phyloP scores from a whole-genome alignment of 176 grass and related monocot species.

The Avena eriantha region DNA sequence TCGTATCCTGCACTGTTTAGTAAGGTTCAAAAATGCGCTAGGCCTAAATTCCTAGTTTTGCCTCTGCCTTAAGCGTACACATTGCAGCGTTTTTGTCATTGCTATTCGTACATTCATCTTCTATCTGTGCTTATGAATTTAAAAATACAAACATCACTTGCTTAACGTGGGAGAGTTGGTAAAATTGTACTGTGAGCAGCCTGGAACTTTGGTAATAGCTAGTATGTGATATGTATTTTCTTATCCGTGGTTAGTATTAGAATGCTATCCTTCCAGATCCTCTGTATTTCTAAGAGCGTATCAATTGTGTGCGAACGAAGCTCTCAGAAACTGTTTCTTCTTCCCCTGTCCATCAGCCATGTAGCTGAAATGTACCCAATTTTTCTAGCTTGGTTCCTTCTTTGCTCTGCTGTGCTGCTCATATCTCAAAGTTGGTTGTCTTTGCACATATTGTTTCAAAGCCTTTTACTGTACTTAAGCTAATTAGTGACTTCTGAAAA shows the following conservation, averaged over 20 bases:
- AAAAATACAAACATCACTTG: not conserved
- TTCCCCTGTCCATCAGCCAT: not conserved
- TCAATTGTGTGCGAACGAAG: not conserved
- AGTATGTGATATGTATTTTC: not conserved
- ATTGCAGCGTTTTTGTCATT: not conserved
- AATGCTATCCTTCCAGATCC: constrained; percentile 5
- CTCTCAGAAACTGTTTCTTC: constrained; percentile 8
- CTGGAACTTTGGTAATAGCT: not conserved
- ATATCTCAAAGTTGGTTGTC: constrained; percentile 18
- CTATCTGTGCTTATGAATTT: not conserved
- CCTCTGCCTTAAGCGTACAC: not conserved
- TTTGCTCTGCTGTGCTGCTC: constrained; percentile 18
- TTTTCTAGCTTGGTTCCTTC: not conserved
- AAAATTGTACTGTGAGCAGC: constrained; percentile 20
- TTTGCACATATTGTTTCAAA: constrained; percentile 24
- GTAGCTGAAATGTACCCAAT: not conserved
- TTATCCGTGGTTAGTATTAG: not conserved
- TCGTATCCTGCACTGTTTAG: not conserved
- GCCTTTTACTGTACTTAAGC: not conserved
- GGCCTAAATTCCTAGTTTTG: not conserved
- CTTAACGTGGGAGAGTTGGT: not conserved
- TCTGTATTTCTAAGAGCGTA: not conserved
- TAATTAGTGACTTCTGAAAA: not conserved
- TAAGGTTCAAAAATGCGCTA: not conserved
- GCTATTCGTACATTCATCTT: not conserved